Percentiles rank a stretch among this genome's conserved stretches.
Evolutionary conservation across 2,329 filamentous ascomycete genomes (phyloP).

Genomic region (Samsoniella hepiali): DNA sequence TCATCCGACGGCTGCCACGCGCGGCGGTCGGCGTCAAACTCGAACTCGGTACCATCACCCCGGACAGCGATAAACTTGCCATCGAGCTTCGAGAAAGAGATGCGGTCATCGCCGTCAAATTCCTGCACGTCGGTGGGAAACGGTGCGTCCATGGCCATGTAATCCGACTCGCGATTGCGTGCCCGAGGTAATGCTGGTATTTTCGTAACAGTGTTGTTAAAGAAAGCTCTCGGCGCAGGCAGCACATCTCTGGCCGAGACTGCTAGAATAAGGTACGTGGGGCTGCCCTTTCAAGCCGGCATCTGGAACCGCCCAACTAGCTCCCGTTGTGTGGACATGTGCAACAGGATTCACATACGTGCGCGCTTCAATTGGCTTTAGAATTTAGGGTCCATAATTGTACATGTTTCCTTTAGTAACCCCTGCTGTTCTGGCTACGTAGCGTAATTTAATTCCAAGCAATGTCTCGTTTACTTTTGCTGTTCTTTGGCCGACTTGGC

Average conservation of each 20-base stretch:
- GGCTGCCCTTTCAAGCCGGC: constrained; percentile 2
- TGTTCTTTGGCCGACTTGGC: constrained; percentile 71
- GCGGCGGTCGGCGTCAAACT: constrained; percentile 68
- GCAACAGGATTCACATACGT: neutral
- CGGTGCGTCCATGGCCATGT: constrained; percentile 20
- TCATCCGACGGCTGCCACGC: constrained; percentile 71
- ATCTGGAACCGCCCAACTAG: neutral
- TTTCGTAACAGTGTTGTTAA: constrained; percentile 4
- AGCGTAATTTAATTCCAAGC: neutral
- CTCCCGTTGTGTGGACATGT: neutral
- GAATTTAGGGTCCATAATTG: neutral
- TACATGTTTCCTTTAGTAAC: neutral
- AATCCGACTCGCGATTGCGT: constrained; percentile 25
- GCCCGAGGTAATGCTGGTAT: neutral
- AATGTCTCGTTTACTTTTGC: constrained; percentile 23
- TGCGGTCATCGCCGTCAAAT: constrained; percentile 75
- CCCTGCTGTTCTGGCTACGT: neutral
- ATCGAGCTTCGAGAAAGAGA: constrained; percentile 82
- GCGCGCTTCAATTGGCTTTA: neutral
- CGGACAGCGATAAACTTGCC: constrained; percentile 80
- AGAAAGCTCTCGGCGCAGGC: constrained; percentile 4
- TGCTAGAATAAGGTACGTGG: constrained; percentile 3
- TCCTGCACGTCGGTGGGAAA: constrained; percentile 62
- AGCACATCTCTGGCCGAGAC: neutral
- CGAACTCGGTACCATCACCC: constrained; percentile 79